Percentiles rank a stretch among this genome's conserved stretches.
phyloP scores from a whole-genome alignment of 495 filamentous ascomycete genomes.

The Cercophora scortea region DNA sequence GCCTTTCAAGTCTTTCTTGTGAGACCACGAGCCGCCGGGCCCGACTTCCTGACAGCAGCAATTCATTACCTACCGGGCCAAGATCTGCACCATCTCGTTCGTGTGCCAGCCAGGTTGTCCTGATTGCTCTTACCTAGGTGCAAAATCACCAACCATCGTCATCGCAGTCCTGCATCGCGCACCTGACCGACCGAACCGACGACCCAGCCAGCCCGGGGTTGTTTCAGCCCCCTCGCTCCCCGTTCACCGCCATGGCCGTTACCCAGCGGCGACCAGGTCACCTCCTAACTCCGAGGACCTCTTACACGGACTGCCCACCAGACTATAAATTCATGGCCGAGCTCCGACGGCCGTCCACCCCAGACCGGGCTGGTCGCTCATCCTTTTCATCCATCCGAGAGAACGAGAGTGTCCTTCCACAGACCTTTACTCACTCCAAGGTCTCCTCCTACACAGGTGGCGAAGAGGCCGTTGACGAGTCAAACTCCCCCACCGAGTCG shows the following conservation, averaged over 20 bases:
- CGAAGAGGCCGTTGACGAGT: conserved; percentile 40
- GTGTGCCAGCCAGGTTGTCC: too few relatives aligned
- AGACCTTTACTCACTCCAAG: conserved; percentile 65
- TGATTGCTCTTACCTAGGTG: too few relatives aligned
- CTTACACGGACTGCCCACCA: conserved; percentile 10
- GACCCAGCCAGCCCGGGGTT: conserved; percentile 1
- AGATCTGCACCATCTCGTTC: not conserved
- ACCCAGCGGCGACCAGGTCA: conserved; percentile 16
- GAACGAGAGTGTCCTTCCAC: conserved; percentile 47
- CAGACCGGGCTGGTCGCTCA: conserved; percentile 38
- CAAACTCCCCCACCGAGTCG: conserved; percentile 11
- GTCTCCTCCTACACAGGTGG: conserved; percentile 44
- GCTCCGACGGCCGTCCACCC: conserved; percentile 9
- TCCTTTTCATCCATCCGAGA: conserved; percentile 54
- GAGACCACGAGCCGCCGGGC: conserved; percentile 21
- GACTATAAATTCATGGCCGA: conserved; percentile 25
- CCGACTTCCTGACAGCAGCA: not conserved
- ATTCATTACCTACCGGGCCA: conserved; percentile 8
- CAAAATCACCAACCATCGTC: conserved; percentile 9
- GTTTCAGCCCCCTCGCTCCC: conserved; percentile 6
- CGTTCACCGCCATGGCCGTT: conserved; percentile 16
- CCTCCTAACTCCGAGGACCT: conserved; percentile 5
- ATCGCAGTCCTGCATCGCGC: conserved; percentile 17
- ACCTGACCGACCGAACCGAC: conserved; percentile 20
- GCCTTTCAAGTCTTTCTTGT: conserved; percentile 11